phyloP scores from a whole-genome alignment of 148 eudicot species.

The Fallopia convolvulus region DNA sequence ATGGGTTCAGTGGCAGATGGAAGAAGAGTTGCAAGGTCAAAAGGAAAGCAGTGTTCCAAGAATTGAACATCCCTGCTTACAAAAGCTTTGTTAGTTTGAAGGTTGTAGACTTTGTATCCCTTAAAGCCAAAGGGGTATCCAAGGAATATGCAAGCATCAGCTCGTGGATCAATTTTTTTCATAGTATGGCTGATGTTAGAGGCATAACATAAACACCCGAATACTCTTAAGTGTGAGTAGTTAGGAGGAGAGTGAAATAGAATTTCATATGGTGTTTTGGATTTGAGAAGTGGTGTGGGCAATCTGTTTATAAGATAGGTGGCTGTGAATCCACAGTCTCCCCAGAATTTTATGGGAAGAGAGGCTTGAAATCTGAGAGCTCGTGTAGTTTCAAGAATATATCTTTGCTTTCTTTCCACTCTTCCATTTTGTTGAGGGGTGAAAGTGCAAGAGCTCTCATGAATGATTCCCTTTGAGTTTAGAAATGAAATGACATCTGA shows the following conservation, averaged over 20 bases:
- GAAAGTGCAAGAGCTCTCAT: neutral
- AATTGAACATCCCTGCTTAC: neutral
- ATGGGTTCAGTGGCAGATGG: neutral
- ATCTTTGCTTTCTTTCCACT: neutral
- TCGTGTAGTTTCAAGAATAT: neutral
- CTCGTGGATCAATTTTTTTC: neutral
- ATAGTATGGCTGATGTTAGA: neutral
- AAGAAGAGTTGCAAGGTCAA: neutral
- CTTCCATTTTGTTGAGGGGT: neutral
- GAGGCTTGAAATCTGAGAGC: neutral
- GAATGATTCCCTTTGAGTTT: neutral
- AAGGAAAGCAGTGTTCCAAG: neutral
- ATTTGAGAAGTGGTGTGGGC: neutral
- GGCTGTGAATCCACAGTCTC: neutral
- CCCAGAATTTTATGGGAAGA: neutral
- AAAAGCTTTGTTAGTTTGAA: neutral
- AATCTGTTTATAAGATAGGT: neutral
- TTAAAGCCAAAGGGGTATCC: neutral
- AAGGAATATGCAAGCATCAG: neutral
- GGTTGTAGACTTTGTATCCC: neutral
- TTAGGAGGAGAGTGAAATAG: too few species aligned
- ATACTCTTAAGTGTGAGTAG: too few species aligned
- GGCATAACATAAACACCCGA: neutral
- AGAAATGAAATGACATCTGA: neutral
- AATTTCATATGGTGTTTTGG: neutral